Evolutionary conservation across 2,329 filamentous ascomycete genomes (phyloP).

Genomic region (Paraconiothyrium brasiliense): DNA sequence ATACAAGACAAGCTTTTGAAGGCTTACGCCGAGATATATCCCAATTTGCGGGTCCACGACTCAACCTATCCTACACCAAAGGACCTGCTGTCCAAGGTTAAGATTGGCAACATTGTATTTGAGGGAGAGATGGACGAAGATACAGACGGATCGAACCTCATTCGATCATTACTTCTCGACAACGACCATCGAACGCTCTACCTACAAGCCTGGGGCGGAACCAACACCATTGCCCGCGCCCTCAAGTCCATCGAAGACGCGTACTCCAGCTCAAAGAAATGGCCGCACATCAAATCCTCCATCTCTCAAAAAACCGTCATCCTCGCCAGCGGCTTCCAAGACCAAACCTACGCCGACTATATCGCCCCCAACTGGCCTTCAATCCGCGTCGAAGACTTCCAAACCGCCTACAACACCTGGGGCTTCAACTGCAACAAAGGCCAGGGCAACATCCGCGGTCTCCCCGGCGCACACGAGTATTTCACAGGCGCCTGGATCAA

Average conservation of each 20-base stretch:
- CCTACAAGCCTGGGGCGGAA: conserved; percentile 25
- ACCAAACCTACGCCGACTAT: conserved; percentile 21
- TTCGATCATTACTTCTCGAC: conserved; percentile 20
- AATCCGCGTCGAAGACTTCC: conserved; percentile 20
- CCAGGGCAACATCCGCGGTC: conserved; percentile 19
- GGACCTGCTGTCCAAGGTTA: conserved; percentile 18
- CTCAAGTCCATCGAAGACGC: conserved; percentile 19
- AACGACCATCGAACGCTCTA: conserved; percentile 21
- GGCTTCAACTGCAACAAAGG: conserved; percentile 25
- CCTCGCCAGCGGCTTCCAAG: conserved; percentile 24
- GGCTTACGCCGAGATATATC: conserved; percentile 22
- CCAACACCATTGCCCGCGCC: conserved; percentile 24
- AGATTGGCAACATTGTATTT: conserved; percentile 23
- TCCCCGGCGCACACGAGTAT: conserved; percentile 18
- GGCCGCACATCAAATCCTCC: conserved; percentile 8
- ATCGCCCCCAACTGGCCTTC: conserved; percentile 20
- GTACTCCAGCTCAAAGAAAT: conserved; percentile 1
- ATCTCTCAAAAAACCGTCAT: conserved; percentile 21
- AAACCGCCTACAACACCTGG: conserved; percentile 20
- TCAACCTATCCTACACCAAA: conserved; percentile 18
- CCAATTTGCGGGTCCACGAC: conserved; percentile 19
- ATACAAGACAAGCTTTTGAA: conserved; percentile 20
- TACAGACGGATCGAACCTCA: conserved; percentile 23
- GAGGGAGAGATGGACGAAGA: conserved; percentile 24
- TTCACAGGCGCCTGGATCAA: conserved; percentile 54